Evolutionary conservation across 2,329 filamentous ascomycete genomes (phyloP), one percentile per base, ranked within the genome.

Genomic region (Xylariaceae sp.): DNA sequence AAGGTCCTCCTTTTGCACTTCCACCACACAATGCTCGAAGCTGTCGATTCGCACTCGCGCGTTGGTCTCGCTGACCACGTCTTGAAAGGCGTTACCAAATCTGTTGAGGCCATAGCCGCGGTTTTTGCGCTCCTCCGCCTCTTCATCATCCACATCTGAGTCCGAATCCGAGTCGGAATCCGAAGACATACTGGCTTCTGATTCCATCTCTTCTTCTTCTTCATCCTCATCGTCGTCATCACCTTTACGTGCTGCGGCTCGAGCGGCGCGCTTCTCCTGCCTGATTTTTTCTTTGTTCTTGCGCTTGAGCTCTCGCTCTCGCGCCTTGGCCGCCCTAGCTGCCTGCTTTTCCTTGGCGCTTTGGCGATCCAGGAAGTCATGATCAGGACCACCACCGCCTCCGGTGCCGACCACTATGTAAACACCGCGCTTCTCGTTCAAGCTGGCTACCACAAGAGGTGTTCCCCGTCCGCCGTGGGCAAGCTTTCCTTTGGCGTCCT

Each of bases 1-100:
- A 34, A 99, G 77, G 74, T 97, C 94, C 72, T 97, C 94, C 78
- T 96, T 97, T 75, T 88, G 88, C n/a, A 99, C 93, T 73, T 99
- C 94, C 51, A 97, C 92, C 6, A 97, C 94, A 70, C 91, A 96
- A 73, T 96, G 90, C 75, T 99, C 94, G 70, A 99, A 99, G 73
- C 90, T 95, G 75, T 99, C 94, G 71, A 97, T 95, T 61, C 92
- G 81, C 17, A 97, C 92, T 13, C 92, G 78, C 0, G 93, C 90
- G 60, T 88, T 94, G 13, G 93, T 97, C 78, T 97, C 91, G 55
- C 88, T 84, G 1, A 96, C 89, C 0, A 97, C 94, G 70, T 96
- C 92, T 72, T 97, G 92, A 74, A 99, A 99, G 2, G 94, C 93
- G 68, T 88, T 92, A 6, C 94, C 94, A 70, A 99, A 99, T 53